These are phyloP conservation scores for Fusarium sp. DNA, from an alignment of 2,329 filamentous ascomycete species.

Conservation along the genomic window DNA sequence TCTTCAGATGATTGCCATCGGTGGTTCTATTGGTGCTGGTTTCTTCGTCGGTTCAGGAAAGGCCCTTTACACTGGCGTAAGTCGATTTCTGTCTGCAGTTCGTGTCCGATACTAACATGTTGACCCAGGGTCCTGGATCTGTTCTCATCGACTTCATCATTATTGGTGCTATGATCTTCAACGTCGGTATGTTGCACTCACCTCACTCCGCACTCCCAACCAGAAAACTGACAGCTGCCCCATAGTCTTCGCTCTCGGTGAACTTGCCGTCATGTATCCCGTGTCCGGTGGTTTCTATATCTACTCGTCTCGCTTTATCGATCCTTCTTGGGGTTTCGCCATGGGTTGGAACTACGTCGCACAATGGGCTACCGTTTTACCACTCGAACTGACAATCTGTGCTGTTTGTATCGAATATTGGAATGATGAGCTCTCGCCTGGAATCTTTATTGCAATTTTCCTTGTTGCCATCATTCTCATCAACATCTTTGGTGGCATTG, in stretches of 20 bases:
- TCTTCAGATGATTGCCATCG: constrained; percentile 71
- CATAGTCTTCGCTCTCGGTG: constrained; percentile 67
- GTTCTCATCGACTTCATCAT: constrained; percentile 63
- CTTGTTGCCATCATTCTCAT: constrained; percentile 60
- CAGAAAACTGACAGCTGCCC: constrained; percentile 7
- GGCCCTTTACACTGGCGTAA: constrained; percentile 61
- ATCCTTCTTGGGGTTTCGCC: constrained; percentile 68
- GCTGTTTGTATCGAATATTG: constrained; percentile 64
- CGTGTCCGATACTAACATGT: constrained; percentile 1
- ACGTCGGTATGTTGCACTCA: constrained; percentile 52
- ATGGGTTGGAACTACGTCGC: constrained; percentile 60
- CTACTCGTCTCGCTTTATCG: constrained; percentile 70
- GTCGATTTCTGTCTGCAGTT: background rate
- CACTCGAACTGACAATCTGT: constrained; percentile 63
- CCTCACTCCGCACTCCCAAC: background rate
- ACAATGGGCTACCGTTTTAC: constrained; percentile 62
- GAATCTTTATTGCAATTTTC: constrained; percentile 67
- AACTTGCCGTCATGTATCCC: constrained; percentile 70
- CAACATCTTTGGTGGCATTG: constrained; percentile 66
- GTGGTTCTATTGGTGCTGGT: constrained; percentile 70
- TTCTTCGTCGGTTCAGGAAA: constrained; percentile 70
- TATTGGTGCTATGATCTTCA: constrained; percentile 70
- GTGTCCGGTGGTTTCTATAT: constrained; percentile 72
- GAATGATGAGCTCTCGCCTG: constrained; percentile 57
- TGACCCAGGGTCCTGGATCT: constrained; percentile 51